A percentile compares a stretch with the other conserved stretches of the same genome.
Evolutionary conservation across 805 yeast species (phyloP).

Genomic region (Candida verbasci): DNA sequence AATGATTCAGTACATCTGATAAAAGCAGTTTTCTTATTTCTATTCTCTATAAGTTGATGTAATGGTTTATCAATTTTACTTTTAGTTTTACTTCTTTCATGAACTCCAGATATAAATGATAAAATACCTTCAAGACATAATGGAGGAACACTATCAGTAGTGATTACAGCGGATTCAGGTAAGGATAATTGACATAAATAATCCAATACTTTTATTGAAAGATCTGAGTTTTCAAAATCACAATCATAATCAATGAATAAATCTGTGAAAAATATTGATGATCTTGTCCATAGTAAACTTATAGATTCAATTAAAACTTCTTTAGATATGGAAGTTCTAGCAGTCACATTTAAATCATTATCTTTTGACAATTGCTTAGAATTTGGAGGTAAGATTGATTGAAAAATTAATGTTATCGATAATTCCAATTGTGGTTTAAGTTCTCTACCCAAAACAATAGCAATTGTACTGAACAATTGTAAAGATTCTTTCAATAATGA

Average conservation of each 20-base stretch:
- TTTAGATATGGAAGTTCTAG: conserved; percentile 45
- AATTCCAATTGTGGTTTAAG: conserved; percentile 80
- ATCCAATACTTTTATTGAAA: conserved; percentile 63
- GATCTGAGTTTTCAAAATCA: conserved; percentile 78
- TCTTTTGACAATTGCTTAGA: conserved; percentile 13
- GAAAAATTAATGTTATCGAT: conserved; percentile 59
- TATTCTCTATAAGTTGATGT: conserved; percentile 37
- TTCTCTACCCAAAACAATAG: conserved; percentile 59
- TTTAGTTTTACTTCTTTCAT: conserved; percentile 40
- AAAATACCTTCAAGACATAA: conserved; percentile 86
- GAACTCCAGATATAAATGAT: conserved; percentile 60
- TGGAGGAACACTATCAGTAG: conserved; percentile 89
- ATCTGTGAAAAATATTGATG: conserved; percentile 71
- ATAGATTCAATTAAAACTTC: conserved; percentile 83
- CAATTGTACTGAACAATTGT: conserved; percentile 68
- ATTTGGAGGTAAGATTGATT: conserved; percentile 43
- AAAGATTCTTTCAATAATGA: conserved; percentile 70
- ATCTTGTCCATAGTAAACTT: conserved; percentile 75
- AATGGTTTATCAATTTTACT: conserved; percentile 9
- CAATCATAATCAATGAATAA: conserved; percentile 85
- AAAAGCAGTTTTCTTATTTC: conserved; percentile 65
- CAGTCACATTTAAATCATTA: conserved; percentile 16
- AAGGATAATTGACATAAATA: conserved; percentile 72
- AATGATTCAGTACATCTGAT: conserved; percentile 70
- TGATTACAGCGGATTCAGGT: conserved; percentile 76